phyloP scores from a whole-genome alignment of 257 asterid species.

The Solanum tarapatanum region DNA sequence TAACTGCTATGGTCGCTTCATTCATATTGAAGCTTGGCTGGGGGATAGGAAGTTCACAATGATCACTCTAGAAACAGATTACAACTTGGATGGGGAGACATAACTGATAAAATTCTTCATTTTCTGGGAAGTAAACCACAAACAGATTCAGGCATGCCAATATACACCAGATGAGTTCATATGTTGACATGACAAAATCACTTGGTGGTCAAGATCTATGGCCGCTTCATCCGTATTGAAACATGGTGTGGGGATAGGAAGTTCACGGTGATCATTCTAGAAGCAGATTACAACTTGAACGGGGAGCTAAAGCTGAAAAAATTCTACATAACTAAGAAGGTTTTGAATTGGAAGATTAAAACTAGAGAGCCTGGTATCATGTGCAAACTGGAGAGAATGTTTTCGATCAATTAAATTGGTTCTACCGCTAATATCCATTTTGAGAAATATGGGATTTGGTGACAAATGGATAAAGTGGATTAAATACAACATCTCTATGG shows the following conservation, averaged over 20 bases:
- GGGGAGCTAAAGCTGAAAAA: background rate
- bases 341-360: background rate
- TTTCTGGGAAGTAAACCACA: background rate
- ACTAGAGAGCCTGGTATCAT: background rate
- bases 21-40: no score
- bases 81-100: background rate
- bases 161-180: background rate
- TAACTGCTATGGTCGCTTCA: no score
- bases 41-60: background rate
- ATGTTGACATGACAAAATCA: background rate
- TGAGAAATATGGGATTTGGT: background rate
- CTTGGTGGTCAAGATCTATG: background rate
- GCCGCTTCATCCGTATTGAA: background rate
- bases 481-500: background rate
- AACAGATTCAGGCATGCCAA: background rate
- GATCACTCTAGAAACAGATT: background rate
- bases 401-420: background rate
- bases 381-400: background rate
- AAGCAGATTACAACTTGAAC: background rate
- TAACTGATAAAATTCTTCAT: background rate
- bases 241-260: background rate
- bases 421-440: background rate
- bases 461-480: background rate
- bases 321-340: background rate
- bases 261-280: background rate